Evolutionary conservation across 225 moss, liverwort and hornwort species (phyloP).

Genomic region (Thuidium tamariscinum): DNA sequence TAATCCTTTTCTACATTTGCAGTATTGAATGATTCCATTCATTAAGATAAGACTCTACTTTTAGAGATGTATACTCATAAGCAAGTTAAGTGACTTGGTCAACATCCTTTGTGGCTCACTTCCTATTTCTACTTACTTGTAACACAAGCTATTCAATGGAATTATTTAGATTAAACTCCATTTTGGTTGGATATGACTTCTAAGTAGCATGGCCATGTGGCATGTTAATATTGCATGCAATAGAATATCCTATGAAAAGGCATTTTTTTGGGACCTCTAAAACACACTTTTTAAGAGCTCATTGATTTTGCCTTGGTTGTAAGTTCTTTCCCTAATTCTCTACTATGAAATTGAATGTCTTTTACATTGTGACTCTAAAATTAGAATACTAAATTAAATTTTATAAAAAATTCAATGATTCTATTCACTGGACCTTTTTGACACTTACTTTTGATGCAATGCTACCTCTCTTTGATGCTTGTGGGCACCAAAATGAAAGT

Average conservation of each 20-base stretch:
- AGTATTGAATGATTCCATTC: too few relatives aligned
- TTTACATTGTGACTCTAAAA: too few relatives aligned
- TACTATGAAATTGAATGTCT: too few relatives aligned
- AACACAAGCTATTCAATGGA: not conserved
- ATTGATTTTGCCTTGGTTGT: not conserved
- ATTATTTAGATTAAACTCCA: not conserved
- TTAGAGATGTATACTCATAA: too few relatives aligned
- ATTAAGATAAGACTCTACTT: too few relatives aligned
- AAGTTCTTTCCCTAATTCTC: too few relatives aligned
- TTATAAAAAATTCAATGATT: not conserved
- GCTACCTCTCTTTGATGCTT: not conserved
- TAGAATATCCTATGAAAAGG: not conserved
- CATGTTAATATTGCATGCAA: not conserved
- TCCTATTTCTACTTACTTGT: not conserved
- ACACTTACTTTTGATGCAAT: not conserved
- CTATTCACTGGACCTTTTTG: not conserved
- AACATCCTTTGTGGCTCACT: not conserved
- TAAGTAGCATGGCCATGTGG: not conserved
- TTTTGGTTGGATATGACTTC: not conserved
- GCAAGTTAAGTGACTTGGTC: too few relatives aligned
- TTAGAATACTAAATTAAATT: not conserved
- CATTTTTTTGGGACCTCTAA: not conserved
- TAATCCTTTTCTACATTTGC: too few relatives aligned
- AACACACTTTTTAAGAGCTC: not conserved
- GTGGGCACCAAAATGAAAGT: too few relatives aligned